phyloP scores from a whole-genome alignment of 1,284 basidiomycete species.

The Marasmius sp. region DNA sequence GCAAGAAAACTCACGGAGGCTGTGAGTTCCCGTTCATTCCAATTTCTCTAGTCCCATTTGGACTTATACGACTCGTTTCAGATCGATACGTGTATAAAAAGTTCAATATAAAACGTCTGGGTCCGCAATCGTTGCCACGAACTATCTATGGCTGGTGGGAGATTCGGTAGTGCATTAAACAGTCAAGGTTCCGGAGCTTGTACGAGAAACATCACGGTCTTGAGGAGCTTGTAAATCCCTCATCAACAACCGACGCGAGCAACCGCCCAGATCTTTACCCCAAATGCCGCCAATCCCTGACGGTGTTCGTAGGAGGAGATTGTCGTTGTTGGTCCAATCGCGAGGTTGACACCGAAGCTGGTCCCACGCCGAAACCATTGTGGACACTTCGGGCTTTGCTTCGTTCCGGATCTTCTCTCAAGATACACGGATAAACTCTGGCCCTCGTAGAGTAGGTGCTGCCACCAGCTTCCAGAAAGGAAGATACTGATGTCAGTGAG shows the following conservation, averaged over 20 bases:
- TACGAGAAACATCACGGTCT: too few species aligned
- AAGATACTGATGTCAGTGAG: conserved; percentile 45
- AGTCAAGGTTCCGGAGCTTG: too few species aligned
- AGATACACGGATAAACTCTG: conserved; percentile 65
- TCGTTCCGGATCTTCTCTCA: conserved; percentile 65
- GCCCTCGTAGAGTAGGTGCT: conserved; percentile 53
- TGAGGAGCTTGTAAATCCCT: conserved; percentile 29
- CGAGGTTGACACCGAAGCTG: conserved; percentile 73
- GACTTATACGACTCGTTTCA: not conserved
- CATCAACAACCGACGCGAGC: conserved; percentile 54
- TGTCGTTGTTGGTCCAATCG: conserved; percentile 80
- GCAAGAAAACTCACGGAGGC: too few species aligned
- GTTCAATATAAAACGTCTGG: too few species aligned
- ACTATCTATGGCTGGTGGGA: too few species aligned
- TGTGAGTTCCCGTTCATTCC: too few species aligned
- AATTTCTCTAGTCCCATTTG: too few species aligned
- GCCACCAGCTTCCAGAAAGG: conserved; percentile 78
- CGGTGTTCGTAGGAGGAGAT: conserved; percentile 59
- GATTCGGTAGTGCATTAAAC: too few species aligned
- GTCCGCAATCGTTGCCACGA: not conserved
- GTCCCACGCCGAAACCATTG: conserved; percentile 79
- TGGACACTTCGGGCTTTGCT: conserved; percentile 78
- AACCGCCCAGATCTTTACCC: too few species aligned
- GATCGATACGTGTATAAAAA: too few species aligned
- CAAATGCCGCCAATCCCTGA: conserved; percentile 12